Evolutionary conservation across 805 yeast species (phyloP), one percentile per base, ranked within the genome.

Genomic region (Yamadazyma kitorensis): DNA sequence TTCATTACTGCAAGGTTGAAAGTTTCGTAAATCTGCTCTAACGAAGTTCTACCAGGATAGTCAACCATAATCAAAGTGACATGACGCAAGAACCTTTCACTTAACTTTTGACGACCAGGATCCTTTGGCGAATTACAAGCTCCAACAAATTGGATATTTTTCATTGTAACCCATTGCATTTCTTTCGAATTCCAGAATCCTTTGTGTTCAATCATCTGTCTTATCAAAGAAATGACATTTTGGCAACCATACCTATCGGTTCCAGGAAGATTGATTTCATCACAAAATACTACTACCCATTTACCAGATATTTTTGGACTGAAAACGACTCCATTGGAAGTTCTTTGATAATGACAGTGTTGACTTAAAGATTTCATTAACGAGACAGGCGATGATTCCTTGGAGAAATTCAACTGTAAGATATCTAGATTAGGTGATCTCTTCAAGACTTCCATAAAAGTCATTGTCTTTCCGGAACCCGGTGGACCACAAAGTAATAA

Each of bases 391-490:
- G 80, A 62, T 0, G 95, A 82, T 13, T 84, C 88, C 42, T 85
- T 85, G 2, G 96, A 86, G 48, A 89, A 87, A 47, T 87, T 91
- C 45, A 91, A 55, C 4, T 86, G 76, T 3, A 79, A 68, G 2
- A 87, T 61, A 14, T 78, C 83, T 39, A 78, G 64, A 11, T 72
- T 67, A 0, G 80, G 70, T 0, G 82, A 69, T 34, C 64, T 66
- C 28, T 85, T 62, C 25, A 91, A 52, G 0, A 87, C 80, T 29
- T 81, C 76, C 44, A 86, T 70, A 13, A 91, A 59, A 0, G 89
- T 79, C 98, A 91, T 89, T 0, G 98, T 89, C 53, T 91, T 91
- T 38, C 98, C 98, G 0, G 96, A 83, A 4, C 98, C 98, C 0
- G 98, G 97, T 0, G 98, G 98, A 2, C 98, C 98, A 58, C 96